Base-by-base conservation (phyloP, 2,329 filamentous ascomycete genomes). In the Intubia oerlemansii region DNA sequence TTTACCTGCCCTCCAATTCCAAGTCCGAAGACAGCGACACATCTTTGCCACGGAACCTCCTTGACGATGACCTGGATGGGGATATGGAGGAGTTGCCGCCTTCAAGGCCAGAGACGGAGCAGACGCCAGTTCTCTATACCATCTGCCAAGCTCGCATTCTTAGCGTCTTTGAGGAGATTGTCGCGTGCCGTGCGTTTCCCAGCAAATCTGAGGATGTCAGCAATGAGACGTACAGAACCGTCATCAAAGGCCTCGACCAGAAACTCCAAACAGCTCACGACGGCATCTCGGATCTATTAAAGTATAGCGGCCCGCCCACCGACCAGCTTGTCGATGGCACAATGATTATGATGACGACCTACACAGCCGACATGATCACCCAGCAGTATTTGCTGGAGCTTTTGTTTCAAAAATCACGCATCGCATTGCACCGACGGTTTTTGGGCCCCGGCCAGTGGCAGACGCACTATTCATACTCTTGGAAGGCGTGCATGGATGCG, bases 31-130 rank as follows among this genome's bases (percentile, higher is more conserved):
- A 56, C 24, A 57, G 49, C 40, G 58, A 62, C 37, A 54, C 52
- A 2, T 47, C 44, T 6, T 43, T 50, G 17, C 58, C 58, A 5
- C 43, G 48, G 5, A 62, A 61, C 38, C 43, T 62, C 7, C 47
- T 44, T 28, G 60, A 66, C 34, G 49, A 54, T 10, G 61, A 65
- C 38, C 62, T 66, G 36, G 56, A 59, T 37, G 57, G 62, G 39
- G 44, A 49, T 13, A 47, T 49, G 11, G 41, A 42, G 9, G 44
- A 50, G 5, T 44, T 60, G 31, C 57, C 58, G 3, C 44, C 48
- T 1, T 45, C 52, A 5, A 48, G 57, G 1, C 49, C 53, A 2
- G 39, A 45, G 11, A 50, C 50, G 0, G 55, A 59, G 24, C 46
- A 53, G 11, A 56, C 53, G 2, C 50, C 53, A 6, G 45, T 31